Evolutionary conservation across 306 rosid species (phyloP).

Genomic region (Fragaria ananassa): DNA sequence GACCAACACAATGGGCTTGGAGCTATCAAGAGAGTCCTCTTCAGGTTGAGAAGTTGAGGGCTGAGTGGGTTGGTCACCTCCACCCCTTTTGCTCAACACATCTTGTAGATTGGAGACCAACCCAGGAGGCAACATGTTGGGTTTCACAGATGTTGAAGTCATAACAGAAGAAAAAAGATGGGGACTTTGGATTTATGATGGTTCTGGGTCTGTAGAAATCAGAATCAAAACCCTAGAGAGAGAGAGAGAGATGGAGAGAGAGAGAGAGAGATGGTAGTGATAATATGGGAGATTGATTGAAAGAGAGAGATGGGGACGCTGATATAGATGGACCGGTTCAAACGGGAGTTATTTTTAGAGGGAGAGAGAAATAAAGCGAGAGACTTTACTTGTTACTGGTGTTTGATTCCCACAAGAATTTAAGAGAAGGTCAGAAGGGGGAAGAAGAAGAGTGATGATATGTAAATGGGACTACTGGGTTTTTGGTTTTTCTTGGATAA

Average conservation of each 20-base stretch:
- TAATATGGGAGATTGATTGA: constrained; percentile 22
- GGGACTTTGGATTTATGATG: neutral
- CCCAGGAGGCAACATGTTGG: constrained; percentile 77
- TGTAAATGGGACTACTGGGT: constrained; percentile 1
- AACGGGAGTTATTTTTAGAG: constrained; percentile 67
- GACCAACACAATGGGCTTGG: constrained; percentile 65
- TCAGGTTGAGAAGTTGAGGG: constrained; percentile 37
- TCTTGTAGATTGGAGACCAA: constrained; percentile 88
- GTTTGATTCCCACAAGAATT: neutral
- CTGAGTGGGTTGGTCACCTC: constrained; percentile 32
- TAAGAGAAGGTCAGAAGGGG: neutral
- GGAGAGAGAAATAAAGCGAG: constrained; percentile 3
- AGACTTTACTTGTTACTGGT: constrained; percentile 3
- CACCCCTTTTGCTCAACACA: constrained; percentile 26
- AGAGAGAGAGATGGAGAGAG: neutral
- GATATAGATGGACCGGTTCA: constrained; percentile 61
- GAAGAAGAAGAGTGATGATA: constrained; percentile 10
- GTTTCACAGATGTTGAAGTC: constrained; percentile 51
- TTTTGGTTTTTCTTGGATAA: neutral
- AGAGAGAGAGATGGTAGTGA: constrained; percentile 10
- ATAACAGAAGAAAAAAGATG: constrained; percentile 5
- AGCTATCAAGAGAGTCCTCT: constrained; percentile 29
- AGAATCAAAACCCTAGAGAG: constrained; percentile 68
- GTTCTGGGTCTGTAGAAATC: constrained; percentile 25
- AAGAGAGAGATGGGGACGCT: constrained; percentile 20